Base-by-base conservation (phyloP, 108 stramenopile genomes). In the Nitzschia putrida region DNA sequence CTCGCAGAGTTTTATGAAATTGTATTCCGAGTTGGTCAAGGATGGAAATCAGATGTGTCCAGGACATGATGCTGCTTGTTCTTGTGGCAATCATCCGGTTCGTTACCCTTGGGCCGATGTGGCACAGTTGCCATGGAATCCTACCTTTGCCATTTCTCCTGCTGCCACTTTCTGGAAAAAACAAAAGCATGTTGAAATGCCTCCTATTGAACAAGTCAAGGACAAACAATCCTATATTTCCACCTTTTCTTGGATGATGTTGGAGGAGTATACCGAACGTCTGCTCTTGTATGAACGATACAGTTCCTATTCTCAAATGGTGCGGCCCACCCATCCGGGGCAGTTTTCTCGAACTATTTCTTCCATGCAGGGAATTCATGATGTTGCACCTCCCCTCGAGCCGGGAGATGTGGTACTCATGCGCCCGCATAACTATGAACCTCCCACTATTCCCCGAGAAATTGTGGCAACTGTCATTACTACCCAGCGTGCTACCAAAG, bases 361-460 rank as follows among this genome's bases (percentile, higher is more conserved):
- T 21, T 25, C 21, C 6, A 69, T 73, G 23, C 50, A 25, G 18
- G 89, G 89, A 9, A 85, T 88, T 49, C 58, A 80, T 11, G 86
- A 91, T 65, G 87, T 80, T 20, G 69, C 73, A 13, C 89, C 89
- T 4, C 59, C 83, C 23, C 49, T 91, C 38, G 53, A 72, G 51
- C 50, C 83, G 9, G 77, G 76, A n/a, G 89, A 88, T 66, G 61
- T 68, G 45, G 77, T 83, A 29, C 53, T 91, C 59, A 40, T 91
- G 37, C 85, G 89, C n/a, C 83, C 89, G 13, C 57, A 65, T 40
- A 23, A 55, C 8, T 34, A 42, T 10, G 21, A n/a, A 41, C 38
- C 25, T 8, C 25, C 66, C 24, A 21, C 12, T 16, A 9, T 9
- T 20, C 13, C 53, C 18, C 53, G 8, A 2, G 67, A 79, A 0